Percentiles rank a stretch among this genome's conserved stretches.
Conservation (phyloP, 2,329 filamentous ascomycete species). For the Pezicula radicicola region DNA sequence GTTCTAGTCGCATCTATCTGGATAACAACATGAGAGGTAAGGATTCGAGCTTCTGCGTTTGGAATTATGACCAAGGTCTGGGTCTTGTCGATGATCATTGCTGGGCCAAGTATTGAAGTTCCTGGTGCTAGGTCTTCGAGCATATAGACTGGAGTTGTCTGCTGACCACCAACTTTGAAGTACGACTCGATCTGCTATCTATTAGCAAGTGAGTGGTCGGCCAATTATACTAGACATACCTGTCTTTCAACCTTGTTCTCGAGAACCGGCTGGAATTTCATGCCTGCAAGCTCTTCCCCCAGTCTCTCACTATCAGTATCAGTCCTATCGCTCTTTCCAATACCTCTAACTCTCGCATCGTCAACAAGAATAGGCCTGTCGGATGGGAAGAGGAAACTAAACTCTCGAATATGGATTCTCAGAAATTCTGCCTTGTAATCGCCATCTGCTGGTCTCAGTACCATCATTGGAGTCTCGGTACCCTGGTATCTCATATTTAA, state of each 20-base stretch:
- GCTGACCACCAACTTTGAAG: background rate
- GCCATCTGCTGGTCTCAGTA: constrained; percentile 67
- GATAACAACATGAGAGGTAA: constrained; percentile 83
- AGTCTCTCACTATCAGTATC: background rate
- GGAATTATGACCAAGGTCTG: constrained; percentile 77
- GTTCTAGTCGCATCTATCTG: constrained; percentile 38
- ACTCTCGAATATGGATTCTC: constrained; percentile 82
- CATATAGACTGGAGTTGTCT: constrained; percentile 70
- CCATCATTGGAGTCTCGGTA: constrained; percentile 85
- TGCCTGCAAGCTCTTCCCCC: constrained; percentile 1
- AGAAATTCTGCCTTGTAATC: constrained; percentile 75
- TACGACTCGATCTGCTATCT: background rate
- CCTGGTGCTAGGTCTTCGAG: constrained; percentile 69
- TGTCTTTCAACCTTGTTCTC: background rate
- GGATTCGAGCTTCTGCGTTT: constrained; percentile 43
- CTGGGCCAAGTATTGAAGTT: constrained; percentile 71
- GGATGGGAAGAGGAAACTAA: constrained; percentile 73
- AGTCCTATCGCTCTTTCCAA: constrained; percentile 44
- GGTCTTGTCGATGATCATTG: constrained; percentile 80
- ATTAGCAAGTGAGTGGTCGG: background rate
- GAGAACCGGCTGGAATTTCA: background rate
- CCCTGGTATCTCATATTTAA: constrained; percentile 88
- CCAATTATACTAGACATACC: background rate
- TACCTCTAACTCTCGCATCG: constrained; percentile 80
- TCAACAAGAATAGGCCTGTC: constrained; percentile 84